Evolutionary conservation across 2,329 filamentous ascomycete species (phyloP).

Genomic region (Cryphonectria carpinicola): DNA sequence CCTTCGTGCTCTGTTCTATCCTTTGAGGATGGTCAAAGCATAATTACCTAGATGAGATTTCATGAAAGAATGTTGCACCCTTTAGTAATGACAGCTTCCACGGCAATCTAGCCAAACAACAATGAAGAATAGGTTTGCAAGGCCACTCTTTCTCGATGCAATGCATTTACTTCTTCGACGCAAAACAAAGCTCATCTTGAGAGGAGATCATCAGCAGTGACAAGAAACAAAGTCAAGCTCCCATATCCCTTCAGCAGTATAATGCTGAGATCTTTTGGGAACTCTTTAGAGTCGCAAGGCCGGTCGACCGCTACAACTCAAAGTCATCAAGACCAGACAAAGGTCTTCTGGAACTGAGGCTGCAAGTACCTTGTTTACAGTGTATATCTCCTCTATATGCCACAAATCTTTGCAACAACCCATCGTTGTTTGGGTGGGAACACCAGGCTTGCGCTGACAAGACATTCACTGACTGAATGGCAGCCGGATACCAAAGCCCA

Average conservation of each 20-base stretch:
- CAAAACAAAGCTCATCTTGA: no score
- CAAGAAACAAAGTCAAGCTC: background rate
- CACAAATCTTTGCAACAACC: no score
- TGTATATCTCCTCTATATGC: background rate
- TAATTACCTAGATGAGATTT: fast-evolving
- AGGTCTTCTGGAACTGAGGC: background rate
- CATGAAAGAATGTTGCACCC: background rate
- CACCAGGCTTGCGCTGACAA: background rate
- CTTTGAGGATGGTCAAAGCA: background rate
- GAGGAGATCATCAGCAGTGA: background rate
- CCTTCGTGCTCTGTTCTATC: background rate
- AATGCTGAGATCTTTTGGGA: background rate
- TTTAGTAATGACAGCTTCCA: background rate
- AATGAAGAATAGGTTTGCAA: background rate
- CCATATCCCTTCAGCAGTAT: background rate
- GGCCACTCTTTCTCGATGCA: background rate
- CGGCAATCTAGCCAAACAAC: background rate
- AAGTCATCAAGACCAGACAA: background rate
- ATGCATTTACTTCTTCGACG: background rate
- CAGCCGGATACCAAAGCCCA: background rate
- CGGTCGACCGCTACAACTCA: background rate
- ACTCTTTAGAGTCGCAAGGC: background rate
- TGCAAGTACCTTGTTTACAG: background rate
- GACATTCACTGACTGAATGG: background rate
- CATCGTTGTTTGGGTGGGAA: background rate